Evolutionary conservation across 1,284 basidiomycete species (phyloP), one percentile per base, ranked within the genome.

Genomic region (Trametes polyzona): DNA sequence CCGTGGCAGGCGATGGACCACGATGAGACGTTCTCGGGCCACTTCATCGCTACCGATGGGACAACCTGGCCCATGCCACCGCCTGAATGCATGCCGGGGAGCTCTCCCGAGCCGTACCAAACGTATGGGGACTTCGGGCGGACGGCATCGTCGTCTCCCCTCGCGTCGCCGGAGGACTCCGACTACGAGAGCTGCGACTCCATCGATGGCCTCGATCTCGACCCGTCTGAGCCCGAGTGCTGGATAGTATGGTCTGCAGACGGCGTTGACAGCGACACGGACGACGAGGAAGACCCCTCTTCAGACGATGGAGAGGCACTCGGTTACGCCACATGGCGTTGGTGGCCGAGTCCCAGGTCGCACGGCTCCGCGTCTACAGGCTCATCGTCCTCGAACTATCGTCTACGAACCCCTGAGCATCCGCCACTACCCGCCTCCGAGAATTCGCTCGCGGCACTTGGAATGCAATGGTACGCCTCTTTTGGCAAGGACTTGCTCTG

Each of bases 11-110:
- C 23, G 17, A 17, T 11, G 7, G 43, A 21, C 5, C 17, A 33
- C 10, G 42, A 30, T 27, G 49, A 51, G 12, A 3, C 6, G n/a
- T 24, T 44, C 11, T 17, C 53, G 4, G 47, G 52, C 4, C 41
- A 27, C 43, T 61, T 54, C 52, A 40, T 61, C 47, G 59, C 55
- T 12, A 42, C 43, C 12, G 59, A 61, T 26, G 59, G 59, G 12
- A 50, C 32, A 2, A 42, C 36, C 9, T 61, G 59, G 59, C 59
- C 59, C 4, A 23, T 61, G 8, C 59, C 59, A 2, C 59, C 59
- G 7, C 33, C 26, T 5, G 59, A 61, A 41, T 61, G 51, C 44
- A 52, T 57, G 59, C 52, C 51, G 8, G 27, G 27, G 6, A 17
- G 14, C 23, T 16, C 0, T 16, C 30, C 24, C 14, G 24, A 14